Conservation (phyloP, 805 yeast species). For the Spathaspora sp. region DNA sequence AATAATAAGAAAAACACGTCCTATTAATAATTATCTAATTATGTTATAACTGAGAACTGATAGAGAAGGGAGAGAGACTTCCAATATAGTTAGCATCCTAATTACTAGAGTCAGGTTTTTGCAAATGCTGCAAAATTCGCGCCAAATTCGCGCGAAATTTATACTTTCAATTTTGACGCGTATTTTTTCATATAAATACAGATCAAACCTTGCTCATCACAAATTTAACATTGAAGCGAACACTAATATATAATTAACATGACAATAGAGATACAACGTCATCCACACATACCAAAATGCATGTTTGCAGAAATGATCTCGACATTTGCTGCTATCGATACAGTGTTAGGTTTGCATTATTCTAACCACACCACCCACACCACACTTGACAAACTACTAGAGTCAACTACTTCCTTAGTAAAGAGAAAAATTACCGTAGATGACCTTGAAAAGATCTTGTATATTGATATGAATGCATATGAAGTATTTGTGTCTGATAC, state of each 20-base stretch:
- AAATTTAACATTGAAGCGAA: no score
- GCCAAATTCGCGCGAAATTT: no score
- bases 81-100: no score
- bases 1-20: no score
- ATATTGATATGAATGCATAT: conserved; percentile 5
- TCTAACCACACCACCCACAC: conserved; percentile 28
- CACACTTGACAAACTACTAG: conserved; percentile 16
- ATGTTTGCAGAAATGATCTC: conserved; percentile 1
- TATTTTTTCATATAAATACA: neutral
- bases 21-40: no score
- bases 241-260: neutral
- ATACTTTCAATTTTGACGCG: neutral
- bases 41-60: no score
- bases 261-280: conserved; percentile 1
- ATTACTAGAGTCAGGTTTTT: no score
- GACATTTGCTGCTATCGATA: conserved; percentile 26
- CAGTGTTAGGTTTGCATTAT: conserved; percentile 28
- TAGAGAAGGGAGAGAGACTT: no score
- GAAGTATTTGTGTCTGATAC: conserved; percentile 1
- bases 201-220: no score
- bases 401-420: conserved; percentile 15
- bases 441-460: conserved; percentile 16
- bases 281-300: conserved; percentile 6
- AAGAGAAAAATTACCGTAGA: conserved; percentile 14
- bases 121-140: no score